Evolutionary conservation across 1,139 yeast species (phyloP), one percentile per base, ranked within the genome.

Genomic region (Blastobotrys ciferrii): DNA sequence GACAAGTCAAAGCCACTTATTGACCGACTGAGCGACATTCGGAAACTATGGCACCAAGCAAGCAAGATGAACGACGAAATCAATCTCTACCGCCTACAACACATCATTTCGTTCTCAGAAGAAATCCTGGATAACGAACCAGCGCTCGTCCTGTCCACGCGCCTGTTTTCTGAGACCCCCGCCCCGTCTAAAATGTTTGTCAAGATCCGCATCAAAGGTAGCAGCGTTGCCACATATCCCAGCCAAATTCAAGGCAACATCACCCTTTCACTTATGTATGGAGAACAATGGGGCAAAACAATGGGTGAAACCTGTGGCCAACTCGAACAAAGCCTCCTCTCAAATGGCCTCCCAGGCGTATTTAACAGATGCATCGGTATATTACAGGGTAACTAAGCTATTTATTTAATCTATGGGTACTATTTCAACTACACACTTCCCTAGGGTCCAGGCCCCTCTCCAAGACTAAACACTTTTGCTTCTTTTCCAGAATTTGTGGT

Each of bases 241-340:
- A 23, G 15, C 12, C 11, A 14, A 3, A 39, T 47, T n/a, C 33
- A 45, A 15, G 53, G 54, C 13, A 47, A 37, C 13, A 51, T 46
- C 7, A 43, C 56, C 5, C 40, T 53, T 39, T 43, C 48, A 11
- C 45, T 39, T 31, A 39, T 48, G 4, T 53, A 51, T 35, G 55
- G 55, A 2, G 45, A 43, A 9, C 46, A 47, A 15, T 46, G 40
- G 40, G 14, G 25, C 11, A 36, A 18, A 6, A 7, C 4, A 4
- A 36, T 36, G 40, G 28, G 28, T 5, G 40, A 36, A 4, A 36
- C 19, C 19, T 36, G 40, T 19, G 40, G 40, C 4, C 17, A 36
- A 9, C 18, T 36, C 15, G 40, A 36, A n/a, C 11, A 19, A 9
- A 36, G 40, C 28, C 12, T 36, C 6, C 11, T 36, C 4, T 17